Evolutionary conservation across 2,329 filamentous ascomycete species (phyloP).

Genomic region (Aureobasidium sp.): DNA sequence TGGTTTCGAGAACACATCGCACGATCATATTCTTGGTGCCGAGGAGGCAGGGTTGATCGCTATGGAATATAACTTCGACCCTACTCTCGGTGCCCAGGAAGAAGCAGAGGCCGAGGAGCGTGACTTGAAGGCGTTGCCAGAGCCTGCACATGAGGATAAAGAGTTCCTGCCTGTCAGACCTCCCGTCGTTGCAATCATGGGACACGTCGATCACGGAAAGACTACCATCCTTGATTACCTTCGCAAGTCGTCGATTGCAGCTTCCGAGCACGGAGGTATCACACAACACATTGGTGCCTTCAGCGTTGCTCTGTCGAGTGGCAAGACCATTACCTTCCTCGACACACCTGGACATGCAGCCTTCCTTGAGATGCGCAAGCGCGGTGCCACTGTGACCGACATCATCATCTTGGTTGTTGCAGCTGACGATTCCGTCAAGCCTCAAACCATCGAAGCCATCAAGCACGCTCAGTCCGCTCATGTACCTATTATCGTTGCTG

Average conservation of each 20-base stretch:
- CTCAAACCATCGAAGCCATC: conserved; percentile 90
- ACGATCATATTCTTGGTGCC: conserved; percentile 79
- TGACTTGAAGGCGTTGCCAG: conserved; percentile 56
- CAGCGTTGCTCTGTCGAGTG: conserved; percentile 72
- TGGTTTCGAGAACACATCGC: conserved; percentile 77
- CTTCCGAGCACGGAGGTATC: conserved; percentile 89
- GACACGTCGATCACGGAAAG: conserved; percentile 97
- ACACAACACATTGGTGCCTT: conserved; percentile 99
- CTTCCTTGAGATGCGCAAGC: conserved; percentile 90
- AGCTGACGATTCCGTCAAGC: conserved; percentile 94
- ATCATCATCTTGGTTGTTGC: conserved; percentile 95
- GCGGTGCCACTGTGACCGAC: conserved; percentile 91
- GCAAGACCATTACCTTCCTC: conserved; percentile 89
- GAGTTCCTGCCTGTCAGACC: conserved; percentile 64
- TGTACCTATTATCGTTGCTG: conserved; percentile 93
- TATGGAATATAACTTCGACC: conserved; percentile 87
- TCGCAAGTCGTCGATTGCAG: conserved; percentile 84
- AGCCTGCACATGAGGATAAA: conserved; percentile 55
- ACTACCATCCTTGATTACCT: conserved; percentile 92
- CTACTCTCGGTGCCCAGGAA: conserved; percentile 47
- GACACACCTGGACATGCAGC: conserved; percentile 96
- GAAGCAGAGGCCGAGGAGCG: conserved; percentile 52
- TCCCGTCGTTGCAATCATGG: conserved; percentile 98
- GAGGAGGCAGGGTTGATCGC: conserved; percentile 87
- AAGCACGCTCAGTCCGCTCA: conserved; percentile 82